Conservation (phyloP, 169 alveolate genomes). For the Cryptosporidium viatorum region DNA sequence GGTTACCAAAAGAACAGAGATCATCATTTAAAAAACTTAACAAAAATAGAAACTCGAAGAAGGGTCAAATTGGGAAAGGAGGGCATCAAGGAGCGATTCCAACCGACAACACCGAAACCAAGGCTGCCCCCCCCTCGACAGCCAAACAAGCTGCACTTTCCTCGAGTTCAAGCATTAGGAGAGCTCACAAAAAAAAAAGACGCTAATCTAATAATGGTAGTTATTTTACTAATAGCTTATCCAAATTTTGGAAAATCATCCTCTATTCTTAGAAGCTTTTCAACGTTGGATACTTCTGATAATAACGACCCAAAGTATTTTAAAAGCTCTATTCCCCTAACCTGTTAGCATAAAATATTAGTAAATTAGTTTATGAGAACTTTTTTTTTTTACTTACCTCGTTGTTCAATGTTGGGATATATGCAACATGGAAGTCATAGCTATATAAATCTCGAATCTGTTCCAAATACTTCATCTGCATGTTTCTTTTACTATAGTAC, state of each 20-base stretch:
- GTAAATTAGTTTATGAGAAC: background rate
- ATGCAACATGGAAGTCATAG: slow-evolving; percentile 93
- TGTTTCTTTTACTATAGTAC: slow-evolving; percentile 84
- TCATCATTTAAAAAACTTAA: slow-evolving; percentile 72
- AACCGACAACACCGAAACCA: background rate
- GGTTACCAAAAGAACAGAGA: slow-evolving; percentile 80
- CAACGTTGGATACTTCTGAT: slow-evolving; percentile 26
- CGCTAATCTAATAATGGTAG: slow-evolving; percentile 10
- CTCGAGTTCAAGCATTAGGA: background rate
- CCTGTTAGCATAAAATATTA: slow-evolving; percentile 14
- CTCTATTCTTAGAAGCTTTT: slow-evolving; percentile 17
- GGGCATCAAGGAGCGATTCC: slow-evolving; percentile 62
- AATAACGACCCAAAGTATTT: slow-evolving; percentile 53
- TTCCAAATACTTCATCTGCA: slow-evolving; percentile 95
- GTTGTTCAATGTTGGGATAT: slow-evolving; percentile 88
- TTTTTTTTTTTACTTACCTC: slow-evolving; percentile 85
- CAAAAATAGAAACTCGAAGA: slow-evolving; percentile 49
- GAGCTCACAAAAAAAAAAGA: slow-evolving; percentile 37
- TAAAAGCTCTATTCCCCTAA: slow-evolving; percentile 79
- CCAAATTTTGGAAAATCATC: slow-evolving; percentile 13
- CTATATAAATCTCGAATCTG: slow-evolving; percentile 95
- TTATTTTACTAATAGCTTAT: background rate
- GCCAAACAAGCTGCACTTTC: slow-evolving; percentile 42
- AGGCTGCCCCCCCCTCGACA: slow-evolving; percentile 24
- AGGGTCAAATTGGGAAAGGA: slow-evolving; percentile 30